Percentiles rank a stretch among this genome's conserved stretches.
phyloP scores from a whole-genome alignment of 1,284 basidiomycete species.

The Moesziomyces antarcticus region DNA sequence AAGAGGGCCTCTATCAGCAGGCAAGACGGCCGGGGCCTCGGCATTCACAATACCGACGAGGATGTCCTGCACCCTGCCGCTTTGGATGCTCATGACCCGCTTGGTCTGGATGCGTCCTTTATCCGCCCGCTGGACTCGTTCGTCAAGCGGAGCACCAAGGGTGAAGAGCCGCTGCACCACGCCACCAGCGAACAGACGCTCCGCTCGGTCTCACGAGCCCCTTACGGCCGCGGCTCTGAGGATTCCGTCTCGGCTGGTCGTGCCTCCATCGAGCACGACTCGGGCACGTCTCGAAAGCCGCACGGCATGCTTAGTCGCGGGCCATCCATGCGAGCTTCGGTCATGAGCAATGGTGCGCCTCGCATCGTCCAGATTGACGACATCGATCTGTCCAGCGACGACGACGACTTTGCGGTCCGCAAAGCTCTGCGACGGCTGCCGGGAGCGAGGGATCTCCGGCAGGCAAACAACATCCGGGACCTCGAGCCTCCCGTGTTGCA shows the following conservation, averaged over 20 bases:
- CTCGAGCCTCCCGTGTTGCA: constrained; percentile 29
- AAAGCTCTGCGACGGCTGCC: constrained; percentile 59
- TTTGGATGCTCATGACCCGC: constrained; percentile 6
- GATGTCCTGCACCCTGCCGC: not conserved
- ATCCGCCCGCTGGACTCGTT: constrained; percentile 19
- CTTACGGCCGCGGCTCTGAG: constrained; percentile 1
- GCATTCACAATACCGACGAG: constrained; percentile 16
- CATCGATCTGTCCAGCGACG: constrained; percentile 64
- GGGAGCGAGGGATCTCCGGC: constrained; percentile 60
- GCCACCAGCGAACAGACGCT: constrained; percentile 56
- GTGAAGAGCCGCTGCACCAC: constrained; percentile 50
- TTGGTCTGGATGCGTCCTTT: constrained; percentile 16
- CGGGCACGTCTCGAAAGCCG: not conserved
- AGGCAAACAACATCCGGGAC: constrained; percentile 55
- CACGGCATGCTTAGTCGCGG: not conserved
- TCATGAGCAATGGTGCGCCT: constrained; percentile 36
- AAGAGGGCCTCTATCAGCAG: constrained; percentile 13
- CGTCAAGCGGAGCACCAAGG: constrained; percentile 1
- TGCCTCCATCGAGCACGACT: constrained; percentile 4
- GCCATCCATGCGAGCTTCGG: constrained; percentile 21
- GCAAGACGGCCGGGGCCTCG: constrained; percentile 27
- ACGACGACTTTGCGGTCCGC: constrained; percentile 60
- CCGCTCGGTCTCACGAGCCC: constrained; percentile 39
- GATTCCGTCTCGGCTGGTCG: constrained; percentile 1
- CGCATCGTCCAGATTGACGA: constrained; percentile 65